Conservation (phyloP, 768 basidiomycete genomes). For the Wakefieldia striispora region DNA sequence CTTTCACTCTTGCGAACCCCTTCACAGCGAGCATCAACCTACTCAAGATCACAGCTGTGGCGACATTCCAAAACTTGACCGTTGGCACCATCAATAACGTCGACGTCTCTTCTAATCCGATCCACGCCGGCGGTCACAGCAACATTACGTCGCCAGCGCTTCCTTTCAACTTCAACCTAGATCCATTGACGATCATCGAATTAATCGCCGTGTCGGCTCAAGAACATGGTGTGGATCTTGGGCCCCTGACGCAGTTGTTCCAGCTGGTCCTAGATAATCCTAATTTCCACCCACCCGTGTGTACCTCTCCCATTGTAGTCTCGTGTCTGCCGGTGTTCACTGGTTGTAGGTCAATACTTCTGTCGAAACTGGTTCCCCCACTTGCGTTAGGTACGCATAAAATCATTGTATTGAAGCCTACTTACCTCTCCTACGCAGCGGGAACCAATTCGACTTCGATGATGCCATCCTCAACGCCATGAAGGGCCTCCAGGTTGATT, state of each 20-base stretch:
- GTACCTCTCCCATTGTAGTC: background rate
- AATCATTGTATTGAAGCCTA: background rate
- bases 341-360: conserved; percentile 47
- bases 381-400: conserved; percentile 53
- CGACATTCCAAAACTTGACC: conserved; percentile 51
- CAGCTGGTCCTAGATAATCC: conserved; percentile 52
- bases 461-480: conserved; percentile 64
- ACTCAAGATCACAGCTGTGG: conserved; percentile 50
- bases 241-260: conserved; percentile 55
- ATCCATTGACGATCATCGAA: conserved; percentile 59
- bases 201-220: conserved; percentile 50
- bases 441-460: conserved; percentile 60
- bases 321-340: background rate
- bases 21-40: conserved; percentile 74
- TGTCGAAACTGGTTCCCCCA: conserved; percentile 50
- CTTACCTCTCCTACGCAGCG: conserved; percentile 38
- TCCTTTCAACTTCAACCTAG: conserved; percentile 62
- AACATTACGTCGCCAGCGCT: conserved; percentile 54
- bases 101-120: conserved; percentile 54
- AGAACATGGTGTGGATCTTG: conserved; percentile 57
- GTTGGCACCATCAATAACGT: conserved; percentile 58
- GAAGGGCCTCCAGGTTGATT: conserved; percentile 55
- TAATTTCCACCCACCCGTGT: conserved; percentile 49
- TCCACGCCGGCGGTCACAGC: conserved; percentile 58
- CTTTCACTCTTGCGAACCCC: conserved; percentile 61